Percentiles rank a stretch among this genome's conserved stretches.
phyloP scores from a whole-genome alignment of 176 grass and related monocot genomes.

The sorghum (Sorghum bicolor) region Sorghum_bicolor_NCBIv3 NC_012873.2:4670501-4671000 shows the following conservation, averaged over 20 bases:
- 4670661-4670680: constrained; percentile 11
- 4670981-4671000: constrained; percentile 11
- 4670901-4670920: neutral
- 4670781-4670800: constrained; percentile 96
- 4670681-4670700: constrained; percentile 60
- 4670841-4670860: constrained; percentile 85
- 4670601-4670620: constrained; percentile 23
- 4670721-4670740: constrained; percentile 89
- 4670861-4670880: neutral
- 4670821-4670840: constrained; percentile 95
- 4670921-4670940: neutral
- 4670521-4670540: constrained; percentile 43
- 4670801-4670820: constrained; percentile 95
- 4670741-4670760: constrained; percentile 99
- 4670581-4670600: constrained; percentile 56
- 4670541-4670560: constrained; percentile 98
- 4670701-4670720: constrained; percentile 85
- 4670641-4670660: constrained; percentile 1
- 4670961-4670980: constrained; percentile 1
- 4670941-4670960: neutral
- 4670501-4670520: constrained; percentile 2
- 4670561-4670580: constrained; percentile 91
- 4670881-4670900: neutral
- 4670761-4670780: constrained; percentile 98
- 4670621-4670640: neutral